Base-by-base conservation (phyloP, 331 rosid genomes). In the Dryas integrifolia region DNA sequence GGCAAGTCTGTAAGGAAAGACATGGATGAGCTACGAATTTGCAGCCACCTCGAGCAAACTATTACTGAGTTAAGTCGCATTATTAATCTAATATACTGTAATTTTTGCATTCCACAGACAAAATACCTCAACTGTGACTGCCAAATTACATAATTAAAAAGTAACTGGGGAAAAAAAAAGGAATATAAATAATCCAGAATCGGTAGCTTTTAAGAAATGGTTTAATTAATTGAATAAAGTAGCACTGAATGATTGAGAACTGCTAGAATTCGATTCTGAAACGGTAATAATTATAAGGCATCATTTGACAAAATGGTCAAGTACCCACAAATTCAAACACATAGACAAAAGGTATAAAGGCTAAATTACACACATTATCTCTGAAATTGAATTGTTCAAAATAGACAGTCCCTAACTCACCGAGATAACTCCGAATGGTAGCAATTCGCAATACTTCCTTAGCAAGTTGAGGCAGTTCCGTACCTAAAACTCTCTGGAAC, bases 391-490 rank as follows among this genome's bases (percentile, higher is more conserved):
- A n/a, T 44, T 0, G 5, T 12, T 63, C 41, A 68, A 51, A 9
- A 16, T 14, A 35, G 49, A 2, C 13, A 63, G 7, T 49, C 79
- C 9, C 5, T 12, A 47, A 77, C 89, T 82, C 74, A 90, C 96
- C 89, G 39, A 86, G 70, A 82, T 90, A 90, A 66, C 79, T 65
- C 38, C 86, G 89, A 58, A 88, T 71, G 50, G 74, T 78, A 47
- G 86, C 87, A 35, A 88, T 72, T 71, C 72, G 82, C 63, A 72
- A 41, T 68, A 90, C 76, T 84, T 86, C 79, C 50, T 76, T 60
- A 8, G 87, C 82, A 77, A 88, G 82, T 40, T 67, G 79, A 56
- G 92, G 91, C 63, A 90, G 79, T 52, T 88, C 92, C 21, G 72
- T 73, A 21, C 47, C 66, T 79, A 82, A 75, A 62, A 79, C 79